Evolutionary conservation across 192 early-diverging fungal genomes (phyloP).

Genomic region (Phycomyces blakesleeanus): DNA sequence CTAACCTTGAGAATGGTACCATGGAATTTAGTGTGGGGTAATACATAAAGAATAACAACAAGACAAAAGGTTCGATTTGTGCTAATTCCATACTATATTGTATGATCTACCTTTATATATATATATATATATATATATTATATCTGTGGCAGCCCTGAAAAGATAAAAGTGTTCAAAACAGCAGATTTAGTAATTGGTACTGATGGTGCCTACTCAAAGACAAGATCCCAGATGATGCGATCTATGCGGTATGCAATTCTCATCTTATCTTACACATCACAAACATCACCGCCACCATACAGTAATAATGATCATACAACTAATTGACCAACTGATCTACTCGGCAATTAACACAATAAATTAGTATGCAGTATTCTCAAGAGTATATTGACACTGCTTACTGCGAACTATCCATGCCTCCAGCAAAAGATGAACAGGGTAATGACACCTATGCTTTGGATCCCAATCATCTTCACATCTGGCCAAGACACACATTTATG

Average conservation of each 20-base stretch:
- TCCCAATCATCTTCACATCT: slow-evolving; percentile 93
- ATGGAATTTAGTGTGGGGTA: slow-evolving; percentile 47
- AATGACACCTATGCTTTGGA: slow-evolving; percentile 74
- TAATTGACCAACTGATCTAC: background rate
- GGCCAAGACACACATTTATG: slow-evolving; percentile 96
- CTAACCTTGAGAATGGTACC: slow-evolving; percentile 69
- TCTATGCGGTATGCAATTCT: slow-evolving; percentile 61
- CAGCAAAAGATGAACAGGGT: slow-evolving; percentile 51
- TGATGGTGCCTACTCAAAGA: slow-evolving; percentile 82
- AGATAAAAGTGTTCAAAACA: slow-evolving; percentile 32
- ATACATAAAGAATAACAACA: too few relatives aligned
- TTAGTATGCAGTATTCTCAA: slow-evolving; percentile 79
- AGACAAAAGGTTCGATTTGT: too few relatives aligned
- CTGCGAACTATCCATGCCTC: slow-evolving; percentile 87
- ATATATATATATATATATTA: background rate
- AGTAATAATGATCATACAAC: too few relatives aligned
- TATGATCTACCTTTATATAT: background rate
- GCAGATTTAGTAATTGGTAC: slow-evolving; percentile 85
- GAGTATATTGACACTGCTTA: slow-evolving; percentile 89
- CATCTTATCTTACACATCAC: too few relatives aligned
- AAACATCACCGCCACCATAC: too few relatives aligned
- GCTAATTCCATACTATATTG: slow-evolving; percentile 25
- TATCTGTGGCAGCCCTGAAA: slow-evolving; percentile 17
- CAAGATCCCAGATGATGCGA: slow-evolving; percentile 80
- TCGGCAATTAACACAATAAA: background rate